Conservation (phyloP, 495 filamentous ascomycete species). For the Xylaria venustula region DNA sequence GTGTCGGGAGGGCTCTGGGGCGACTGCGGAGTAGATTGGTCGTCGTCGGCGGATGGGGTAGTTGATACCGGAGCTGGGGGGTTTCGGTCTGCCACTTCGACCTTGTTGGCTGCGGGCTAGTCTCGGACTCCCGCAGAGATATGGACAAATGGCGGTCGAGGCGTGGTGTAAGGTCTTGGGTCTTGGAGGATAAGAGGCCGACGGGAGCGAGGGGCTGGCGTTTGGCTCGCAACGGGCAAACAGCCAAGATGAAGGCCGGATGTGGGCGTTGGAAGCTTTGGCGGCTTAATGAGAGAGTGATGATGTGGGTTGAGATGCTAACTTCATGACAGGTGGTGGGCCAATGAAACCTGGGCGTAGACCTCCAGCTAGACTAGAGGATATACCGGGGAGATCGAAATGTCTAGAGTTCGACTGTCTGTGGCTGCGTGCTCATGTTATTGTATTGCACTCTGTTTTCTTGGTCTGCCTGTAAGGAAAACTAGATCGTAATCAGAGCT, state of each 20-base stretch:
- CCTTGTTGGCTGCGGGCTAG: conserved; percentile 30
- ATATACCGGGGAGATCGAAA: conserved; percentile 2
- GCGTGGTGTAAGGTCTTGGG: neutral
- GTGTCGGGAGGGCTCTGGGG: conserved; percentile 38
- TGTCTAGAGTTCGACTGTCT: neutral
- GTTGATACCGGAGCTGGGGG: conserved; percentile 30
- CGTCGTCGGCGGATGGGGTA: conserved; percentile 40
- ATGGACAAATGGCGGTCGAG: neutral
- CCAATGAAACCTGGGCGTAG: conserved; percentile 7
- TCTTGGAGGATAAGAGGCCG: neutral
- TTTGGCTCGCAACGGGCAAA: neutral
- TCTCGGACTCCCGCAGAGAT: conserved; percentile 16
- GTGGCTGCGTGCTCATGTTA: too few relatives aligned
- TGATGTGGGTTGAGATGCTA: conserved; percentile 23
- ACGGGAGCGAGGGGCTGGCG: neutral
- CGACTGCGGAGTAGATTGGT: conserved; percentile 42
- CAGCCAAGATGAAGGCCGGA: neutral
- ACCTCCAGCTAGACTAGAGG: conserved; percentile 7
- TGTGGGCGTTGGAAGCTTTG: conserved; percentile 8
- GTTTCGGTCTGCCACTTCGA: conserved; percentile 48
- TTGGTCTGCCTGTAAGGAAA: too few relatives aligned
- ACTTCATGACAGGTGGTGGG: conserved; percentile 29
- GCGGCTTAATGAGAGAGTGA: conserved; percentile 22
- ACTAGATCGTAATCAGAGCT: neutral
- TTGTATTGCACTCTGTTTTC: too few relatives aligned